Percentiles rank a stretch among this genome's conserved stretches.
Evolutionary conservation across 768 basidiomycete genomes (phyloP).

Genomic region (Tricholoma saponaceum): DNA sequence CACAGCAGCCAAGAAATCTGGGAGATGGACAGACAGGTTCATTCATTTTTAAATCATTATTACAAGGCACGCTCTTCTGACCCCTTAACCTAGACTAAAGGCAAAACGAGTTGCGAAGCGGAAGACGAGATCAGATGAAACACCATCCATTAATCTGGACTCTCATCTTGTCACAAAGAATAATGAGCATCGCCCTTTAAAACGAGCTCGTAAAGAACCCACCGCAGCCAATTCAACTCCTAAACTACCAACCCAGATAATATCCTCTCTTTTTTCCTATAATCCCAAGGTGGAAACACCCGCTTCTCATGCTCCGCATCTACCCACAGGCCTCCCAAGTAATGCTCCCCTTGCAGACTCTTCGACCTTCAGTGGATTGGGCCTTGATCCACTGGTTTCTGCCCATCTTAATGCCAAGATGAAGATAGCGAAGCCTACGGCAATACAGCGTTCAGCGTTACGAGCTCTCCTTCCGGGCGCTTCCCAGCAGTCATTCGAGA

Average conservation of each 20-base stretch:
- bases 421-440: constrained; percentile 80
- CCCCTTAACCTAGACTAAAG: constrained; percentile 51
- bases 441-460: constrained; percentile 83
- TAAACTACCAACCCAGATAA: constrained; percentile 51
- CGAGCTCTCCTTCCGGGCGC: constrained; percentile 38
- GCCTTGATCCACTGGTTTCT: constrained; percentile 76
- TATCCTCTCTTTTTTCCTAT: constrained; percentile 86
- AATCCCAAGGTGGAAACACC: constrained; percentile 67
- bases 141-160: constrained; percentile 9
- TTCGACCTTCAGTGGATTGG: constrained; percentile 78
- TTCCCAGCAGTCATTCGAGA: constrained; percentile 33
- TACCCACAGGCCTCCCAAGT: constrained; percentile 48
- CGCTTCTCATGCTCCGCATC: constrained; percentile 17
- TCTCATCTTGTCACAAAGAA: constrained; percentile 19
- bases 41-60: constrained; percentile 14
- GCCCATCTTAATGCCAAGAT: constrained; percentile 78
- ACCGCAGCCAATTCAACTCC: constrained; percentile 18
- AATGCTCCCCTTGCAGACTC: constrained; percentile 79
- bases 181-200: constrained; percentile 34
- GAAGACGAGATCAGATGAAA: constrained; percentile 40
- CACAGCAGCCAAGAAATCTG: constrained; percentile 43
- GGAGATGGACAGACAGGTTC: constrained; percentile 78
- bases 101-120: constrained; percentile 68
- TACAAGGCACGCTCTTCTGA: constrained; percentile 9
- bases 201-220: constrained; percentile 33